Evolutionary conservation across 2,329 filamentous ascomycete genomes (phyloP).

Genomic region (Rutstroemia sydowiana): DNA sequence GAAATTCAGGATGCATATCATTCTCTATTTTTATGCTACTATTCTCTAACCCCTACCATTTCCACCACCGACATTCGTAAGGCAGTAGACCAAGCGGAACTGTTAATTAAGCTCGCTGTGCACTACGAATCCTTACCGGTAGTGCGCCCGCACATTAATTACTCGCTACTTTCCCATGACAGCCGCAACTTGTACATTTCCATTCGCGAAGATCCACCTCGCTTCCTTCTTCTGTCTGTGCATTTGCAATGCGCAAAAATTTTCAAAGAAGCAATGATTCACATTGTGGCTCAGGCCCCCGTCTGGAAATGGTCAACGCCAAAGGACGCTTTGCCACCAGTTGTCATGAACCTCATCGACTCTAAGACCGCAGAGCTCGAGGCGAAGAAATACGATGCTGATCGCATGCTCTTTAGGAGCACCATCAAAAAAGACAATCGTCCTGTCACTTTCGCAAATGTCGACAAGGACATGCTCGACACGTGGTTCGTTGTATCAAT

Average conservation of each 20-base stretch:
- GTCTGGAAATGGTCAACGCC: slow-evolving; percentile 13
- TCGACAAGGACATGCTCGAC: slow-evolving; percentile 22
- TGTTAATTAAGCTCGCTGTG: slow-evolving; percentile 10
- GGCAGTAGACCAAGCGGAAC: slow-evolving; percentile 14
- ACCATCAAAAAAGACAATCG: slow-evolving; percentile 6
- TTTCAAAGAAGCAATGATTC: slow-evolving; percentile 22
- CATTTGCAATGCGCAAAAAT: slow-evolving; percentile 16
- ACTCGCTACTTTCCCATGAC: slow-evolving; percentile 12
- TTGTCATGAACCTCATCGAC: slow-evolving; percentile 7
- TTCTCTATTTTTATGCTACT: slow-evolving; percentile 17
- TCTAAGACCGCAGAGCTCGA: slow-evolving; percentile 13
- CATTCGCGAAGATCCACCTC: slow-evolving; percentile 15
- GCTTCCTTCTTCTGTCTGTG: slow-evolving; percentile 17
- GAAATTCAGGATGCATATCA: slow-evolving; percentile 11
- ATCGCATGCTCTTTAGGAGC: slow-evolving; percentile 14
- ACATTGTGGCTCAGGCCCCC: slow-evolving; percentile 20
- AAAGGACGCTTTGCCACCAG: not conserved
- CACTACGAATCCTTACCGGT: slow-evolving; percentile 5
- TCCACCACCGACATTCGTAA: slow-evolving; percentile 8
- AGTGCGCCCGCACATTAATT: slow-evolving; percentile 12
- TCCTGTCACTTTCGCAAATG: not conserved
- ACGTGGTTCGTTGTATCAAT: slow-evolving; percentile 16
- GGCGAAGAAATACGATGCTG: slow-evolving; percentile 4
- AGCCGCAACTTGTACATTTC: slow-evolving; percentile 14
- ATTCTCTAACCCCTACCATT: slow-evolving; percentile 11